These are phyloP conservation scores for Sarocladium strictum DNA, from an alignment of 2,329 filamentous ascomycete genomes.

Conservation along the genomic window DNA sequence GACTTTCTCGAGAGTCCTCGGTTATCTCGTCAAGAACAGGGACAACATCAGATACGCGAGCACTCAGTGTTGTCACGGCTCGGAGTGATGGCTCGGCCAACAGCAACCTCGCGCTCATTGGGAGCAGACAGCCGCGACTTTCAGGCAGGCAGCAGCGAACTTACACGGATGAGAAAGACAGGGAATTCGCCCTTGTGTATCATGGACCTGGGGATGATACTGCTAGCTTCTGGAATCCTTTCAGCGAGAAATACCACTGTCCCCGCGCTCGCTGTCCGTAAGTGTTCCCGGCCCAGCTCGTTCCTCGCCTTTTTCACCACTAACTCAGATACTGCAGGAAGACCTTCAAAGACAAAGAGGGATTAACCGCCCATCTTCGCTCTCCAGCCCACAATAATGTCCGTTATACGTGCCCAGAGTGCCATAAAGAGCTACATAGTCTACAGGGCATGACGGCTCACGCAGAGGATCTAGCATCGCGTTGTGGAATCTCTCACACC, in stretches of 20 bases:
- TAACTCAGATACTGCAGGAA: constrained; percentile 25
- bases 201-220: background rate
- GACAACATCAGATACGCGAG: background rate
- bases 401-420: constrained; percentile 37
- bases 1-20: background rate
- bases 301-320: background rate
- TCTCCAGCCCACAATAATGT: constrained; percentile 33
- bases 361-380: constrained; percentile 36
- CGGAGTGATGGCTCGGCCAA: background rate
- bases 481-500: constrained; percentile 31
- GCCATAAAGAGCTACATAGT: constrained; percentile 33
- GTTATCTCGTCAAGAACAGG: background rate
- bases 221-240: constrained; percentile 16
- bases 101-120: background rate
- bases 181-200: too few relatives aligned
- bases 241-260: constrained; percentile 43
- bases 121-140: background rate
- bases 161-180: background rate
- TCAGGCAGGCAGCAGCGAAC: background rate
- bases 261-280: constrained; percentile 47
- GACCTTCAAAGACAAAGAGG: constrained; percentile 26
- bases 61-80: background rate
- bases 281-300: constrained; percentile 16
- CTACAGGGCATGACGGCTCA: constrained; percentile 41
- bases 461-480: constrained; percentile 35